Percentiles rank a stretch among this genome's conserved stretches.
Evolutionary conservation across 352 stramenopile species (phyloP).

Genomic region (Phytopythium vexans): DNA sequence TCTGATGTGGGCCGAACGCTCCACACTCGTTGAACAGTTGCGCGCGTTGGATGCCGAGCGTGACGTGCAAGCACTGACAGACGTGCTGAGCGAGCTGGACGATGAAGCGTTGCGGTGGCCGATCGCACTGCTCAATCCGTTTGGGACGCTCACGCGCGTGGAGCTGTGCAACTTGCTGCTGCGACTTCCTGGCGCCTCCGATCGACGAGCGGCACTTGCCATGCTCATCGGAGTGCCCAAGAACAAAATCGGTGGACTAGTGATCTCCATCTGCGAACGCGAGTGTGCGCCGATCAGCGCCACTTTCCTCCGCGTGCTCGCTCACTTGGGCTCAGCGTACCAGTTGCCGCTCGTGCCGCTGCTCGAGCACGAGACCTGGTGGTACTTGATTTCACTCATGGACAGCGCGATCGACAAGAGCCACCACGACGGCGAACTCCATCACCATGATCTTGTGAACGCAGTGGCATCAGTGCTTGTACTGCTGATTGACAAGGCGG

Average conservation of each 20-base stretch:
- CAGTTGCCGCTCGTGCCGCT: conserved; percentile 37
- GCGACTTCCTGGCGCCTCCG: conserved; percentile 15
- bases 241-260: conserved; percentile 30
- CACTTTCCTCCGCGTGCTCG: conserved; percentile 42
- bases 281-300: conserved; percentile 22
- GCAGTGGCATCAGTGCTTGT: conserved; percentile 36
- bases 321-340: conserved; percentile 32
- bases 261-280: conserved; percentile 22
- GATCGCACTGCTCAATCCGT: conserved; percentile 39
- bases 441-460: conserved; percentile 26
- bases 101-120: conserved; percentile 32
- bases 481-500: conserved; percentile 23
- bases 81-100: conserved; percentile 32
- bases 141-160: conserved; percentile 34
- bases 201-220: conserved; percentile 19
- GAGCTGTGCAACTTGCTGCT: conserved; percentile 25
- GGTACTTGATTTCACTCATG: conserved; percentile 53
- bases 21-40: conserved; percentile 59
- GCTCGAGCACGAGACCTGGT: conserved; percentile 30
- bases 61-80: conserved; percentile 31
- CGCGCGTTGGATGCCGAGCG: conserved; percentile 34
- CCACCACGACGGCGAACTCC: not conserved
- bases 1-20: conserved; percentile 52
- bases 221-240: conserved; percentile 46
- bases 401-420: conserved; percentile 1